Base-by-base conservation (phyloP, 495 filamentous ascomycete genomes). In the Aspergillus bertholletiae region DNA sequence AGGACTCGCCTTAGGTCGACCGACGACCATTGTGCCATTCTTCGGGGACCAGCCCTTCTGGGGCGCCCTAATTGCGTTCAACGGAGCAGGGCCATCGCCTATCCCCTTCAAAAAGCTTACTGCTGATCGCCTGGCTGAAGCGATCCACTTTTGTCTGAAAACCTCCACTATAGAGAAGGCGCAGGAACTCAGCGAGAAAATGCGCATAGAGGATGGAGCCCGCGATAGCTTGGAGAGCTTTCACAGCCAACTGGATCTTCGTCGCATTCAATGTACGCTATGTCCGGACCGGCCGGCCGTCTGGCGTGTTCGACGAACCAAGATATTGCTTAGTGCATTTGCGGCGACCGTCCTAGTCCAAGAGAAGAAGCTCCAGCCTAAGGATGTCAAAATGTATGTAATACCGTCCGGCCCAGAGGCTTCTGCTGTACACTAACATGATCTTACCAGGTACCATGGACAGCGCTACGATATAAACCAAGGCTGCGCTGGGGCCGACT, bases 41-140 rank as follows among this genome's bases (percentile, higher is more conserved):
- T 93, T 94, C 60, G 89, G 89, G 5, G 89, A 93, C 52, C 88
- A 93, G 62, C 85, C 87, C 1, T 93, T 92, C 56, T 93, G 89
- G 89, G 89, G 89, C 17, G 72, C 80, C 1, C 88, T 93, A 78
- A 81, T 93, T 20, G 83, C 84, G 3, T 74, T 69, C 41, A 84
- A 88, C 17, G 86, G 87, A 5, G 89, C 88, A 1, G 89, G 89
- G 3, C 88, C 88, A 0, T 58, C 66, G 0, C 88, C 89, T 0
- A 87, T 92, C 53, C 85, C 87, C 0, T 79, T 84, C 65, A 88
- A 85, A 59, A 74, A 81, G 21, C 72, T 95, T 21, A 89, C 80
- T 0, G 74, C 79, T 0, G 78, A 83, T 3, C 81, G 77, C 0
- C 69, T 95, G 7, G 83, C 85, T 0, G 75, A 78, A 20, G 84